Evolutionary conservation across 768 basidiomycete genomes (phyloP), one percentile per base, ranked within the genome.

Genomic region (Thelephora ganbajun): DNA sequence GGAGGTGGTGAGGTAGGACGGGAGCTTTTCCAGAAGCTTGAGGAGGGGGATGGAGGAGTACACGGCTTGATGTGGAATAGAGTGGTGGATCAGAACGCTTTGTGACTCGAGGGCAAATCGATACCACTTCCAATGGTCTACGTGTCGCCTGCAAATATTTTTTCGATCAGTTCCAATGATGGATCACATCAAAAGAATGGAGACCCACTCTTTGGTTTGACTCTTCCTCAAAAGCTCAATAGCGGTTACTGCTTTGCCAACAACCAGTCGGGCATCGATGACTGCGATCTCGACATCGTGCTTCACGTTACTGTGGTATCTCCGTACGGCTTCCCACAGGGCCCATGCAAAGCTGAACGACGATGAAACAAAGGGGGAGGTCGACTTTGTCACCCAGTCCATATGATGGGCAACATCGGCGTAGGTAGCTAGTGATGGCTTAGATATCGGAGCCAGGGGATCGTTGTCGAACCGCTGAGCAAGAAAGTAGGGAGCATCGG

Each of bases 341-440:
- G 83, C 77, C 85, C 85, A 88, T 34, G 72, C 74, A 53, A 87
- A 83, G 65, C 80, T 86, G 60, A 87, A 86, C 5, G 84, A 85
- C 2, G 82, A 73, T 2, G 84, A 82, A 39, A 87, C 72, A 51
- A 75, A 87, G 4, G 76, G 69, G 0, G 85, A 88, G 16, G 74
- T 69, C 4, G 76, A 66, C 50, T 79, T 72, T n/a, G 79, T 83
- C 18, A 80, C 80, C 80, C 83, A 84, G 49, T 85, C 79, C 76
- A 88, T 75, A 56, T 87, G 79, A 51, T 65, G 69, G 45, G 69
- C 73, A 43, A 80, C 79, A 56, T 85, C 84, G 5, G 65, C 65
- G 58, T 82, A 86, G 1, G 74, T 71, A 46, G 52, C 48, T 13
- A 47, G 36, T 2, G 65, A 57, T n/a, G 61, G 56, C 53, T 62